These are phyloP conservation scores for Aspergillus tubingensis DNA, from an alignment of 2,329 filamentous ascomycete genomes.

Conservation along the genomic window DNA sequence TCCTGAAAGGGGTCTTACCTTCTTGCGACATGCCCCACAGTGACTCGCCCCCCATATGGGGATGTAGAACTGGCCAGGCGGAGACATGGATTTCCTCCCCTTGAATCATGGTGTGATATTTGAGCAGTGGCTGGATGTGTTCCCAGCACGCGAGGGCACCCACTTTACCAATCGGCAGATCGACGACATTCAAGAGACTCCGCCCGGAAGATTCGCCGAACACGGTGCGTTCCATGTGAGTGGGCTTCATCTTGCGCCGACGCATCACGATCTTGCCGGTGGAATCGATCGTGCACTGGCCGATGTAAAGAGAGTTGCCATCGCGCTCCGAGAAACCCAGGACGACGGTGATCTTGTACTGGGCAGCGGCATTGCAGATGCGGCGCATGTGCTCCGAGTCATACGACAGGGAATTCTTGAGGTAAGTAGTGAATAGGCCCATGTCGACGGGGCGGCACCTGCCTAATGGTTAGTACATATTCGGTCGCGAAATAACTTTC, in stretches of 20 bases:
- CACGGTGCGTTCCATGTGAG: neutral
- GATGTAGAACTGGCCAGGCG: neutral
- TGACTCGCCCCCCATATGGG: neutral
- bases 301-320: slow-evolving; percentile 4
- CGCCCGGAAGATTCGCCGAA: slow-evolving; percentile 2
- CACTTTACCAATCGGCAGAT: neutral
- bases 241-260: slow-evolving; percentile 7
- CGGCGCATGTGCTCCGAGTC: neutral
- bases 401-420: neutral
- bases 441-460: neutral
- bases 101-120: slow-evolving; percentile 1
- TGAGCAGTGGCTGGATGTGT: neutral
- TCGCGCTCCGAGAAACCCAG: slow-evolving; percentile 2
- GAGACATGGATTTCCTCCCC: slow-evolving; percentile 2
- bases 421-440: neutral
- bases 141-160: slow-evolving; percentile 1
- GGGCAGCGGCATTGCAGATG: neutral
- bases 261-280: neutral
- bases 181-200: neutral
- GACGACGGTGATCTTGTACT: neutral
- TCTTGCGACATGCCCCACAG: neutral
- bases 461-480: neutral
- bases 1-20: neutral
- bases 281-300: slow-evolving; percentile 1
- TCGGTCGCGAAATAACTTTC: no score